Conservation (phyloP, 192 early-diverging fungal species). For the Phlyctochytrium bullatum region DNA sequence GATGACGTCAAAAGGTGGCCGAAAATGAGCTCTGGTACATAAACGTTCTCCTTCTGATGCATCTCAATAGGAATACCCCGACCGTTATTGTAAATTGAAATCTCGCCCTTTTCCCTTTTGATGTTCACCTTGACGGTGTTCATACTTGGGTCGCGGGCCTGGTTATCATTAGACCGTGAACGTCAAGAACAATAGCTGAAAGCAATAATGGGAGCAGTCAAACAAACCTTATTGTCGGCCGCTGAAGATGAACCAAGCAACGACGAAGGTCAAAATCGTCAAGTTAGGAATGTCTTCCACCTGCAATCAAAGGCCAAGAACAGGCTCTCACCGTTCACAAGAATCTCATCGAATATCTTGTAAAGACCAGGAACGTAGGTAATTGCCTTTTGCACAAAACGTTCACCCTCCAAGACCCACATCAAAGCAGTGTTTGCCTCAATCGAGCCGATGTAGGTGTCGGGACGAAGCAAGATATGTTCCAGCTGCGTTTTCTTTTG, state of each 20-base stretch:
- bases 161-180: slow-evolving; percentile 77
- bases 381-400: slow-evolving; percentile 59
- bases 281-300: too few relatives aligned
- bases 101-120: slow-evolving; percentile 68
- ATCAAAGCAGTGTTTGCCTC: slow-evolving; percentile 74
- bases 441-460: slow-evolving; percentile 94
- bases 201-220: background rate
- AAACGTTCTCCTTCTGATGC: slow-evolving; percentile 83
- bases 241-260: too few relatives aligned
- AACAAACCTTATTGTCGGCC: background rate
- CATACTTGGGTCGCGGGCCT: slow-evolving; percentile 88
- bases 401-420: slow-evolving; percentile 83
- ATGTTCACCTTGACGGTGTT: slow-evolving; percentile 85
- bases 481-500: slow-evolving; percentile 94
- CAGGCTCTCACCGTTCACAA: slow-evolving; percentile 73
- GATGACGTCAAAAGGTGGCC: slow-evolving; percentile 94
- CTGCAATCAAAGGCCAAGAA: background rate
- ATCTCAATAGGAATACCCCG: slow-evolving; percentile 91
- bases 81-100: slow-evolving; percentile 94
- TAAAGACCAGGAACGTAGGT: slow-evolving; percentile 83
- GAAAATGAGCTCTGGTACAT: slow-evolving; percentile 97
- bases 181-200: background rate
- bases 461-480: slow-evolving; percentile 91
- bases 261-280: too few relatives aligned
- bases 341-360: slow-evolving; percentile 98